A percentile compares a stretch with the other conserved stretches of the same genome.
Conservation (phyloP, 2,329 filamentous ascomycete genomes). For the Colletotrichum sp. region DNA sequence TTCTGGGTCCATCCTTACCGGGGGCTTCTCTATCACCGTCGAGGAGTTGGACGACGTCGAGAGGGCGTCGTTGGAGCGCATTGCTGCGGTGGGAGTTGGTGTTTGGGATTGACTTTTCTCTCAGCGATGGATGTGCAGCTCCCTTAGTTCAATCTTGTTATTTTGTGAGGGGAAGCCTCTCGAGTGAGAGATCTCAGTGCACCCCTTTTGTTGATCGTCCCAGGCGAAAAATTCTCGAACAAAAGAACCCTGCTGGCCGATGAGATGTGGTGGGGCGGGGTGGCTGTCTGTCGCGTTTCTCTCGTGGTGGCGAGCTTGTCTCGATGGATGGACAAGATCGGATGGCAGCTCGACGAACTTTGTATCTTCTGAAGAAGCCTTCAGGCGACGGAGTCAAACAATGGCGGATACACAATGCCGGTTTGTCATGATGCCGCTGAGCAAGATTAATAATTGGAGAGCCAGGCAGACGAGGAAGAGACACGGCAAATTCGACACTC, state of each 20-base stretch:
- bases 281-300: neutral
- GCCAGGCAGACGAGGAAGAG: neutral
- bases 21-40: slow-evolving; percentile 11
- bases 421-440: neutral
- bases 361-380: neutral
- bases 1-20: slow-evolving; percentile 2
- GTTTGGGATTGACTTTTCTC: neutral
- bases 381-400: neutral
- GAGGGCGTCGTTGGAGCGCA: slow-evolving; percentile 4
- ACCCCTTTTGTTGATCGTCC: neutral
- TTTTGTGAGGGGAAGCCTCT: neutral
- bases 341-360: neutral
- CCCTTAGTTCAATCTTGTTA: neutral
- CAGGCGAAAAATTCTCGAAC: neutral
- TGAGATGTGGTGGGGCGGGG: neutral
- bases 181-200: neutral
- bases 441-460: neutral
- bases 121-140: neutral
- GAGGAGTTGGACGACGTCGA: slow-evolving; percentile 21
- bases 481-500: neutral
- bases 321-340: neutral
- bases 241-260: neutral
- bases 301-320: neutral
- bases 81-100: neutral
- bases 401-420: neutral